These are phyloP conservation scores for Yarrowia sp. DNA, from an alignment of 805 yeast species.

Conservation along the genomic window DNA sequence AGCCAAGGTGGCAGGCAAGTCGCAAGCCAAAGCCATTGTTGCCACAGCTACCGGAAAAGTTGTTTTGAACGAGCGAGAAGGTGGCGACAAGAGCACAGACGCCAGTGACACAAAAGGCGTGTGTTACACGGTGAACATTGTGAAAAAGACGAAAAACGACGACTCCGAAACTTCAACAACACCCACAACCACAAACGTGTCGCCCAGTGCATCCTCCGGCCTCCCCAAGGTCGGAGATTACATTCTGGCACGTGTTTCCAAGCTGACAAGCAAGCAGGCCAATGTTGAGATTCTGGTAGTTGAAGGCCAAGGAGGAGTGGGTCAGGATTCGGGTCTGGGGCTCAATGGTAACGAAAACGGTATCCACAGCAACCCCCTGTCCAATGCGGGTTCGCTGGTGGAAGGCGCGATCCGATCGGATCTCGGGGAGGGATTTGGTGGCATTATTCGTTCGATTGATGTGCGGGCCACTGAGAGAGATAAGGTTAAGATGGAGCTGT, in stretches of 20 bases:
- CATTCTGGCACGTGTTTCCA: conserved; percentile 72
- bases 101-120: conserved; percentile 30
- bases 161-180: background rate
- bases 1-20: conserved; percentile 17
- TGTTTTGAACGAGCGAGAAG: conserved; percentile 30
- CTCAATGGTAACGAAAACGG: conserved; percentile 47
- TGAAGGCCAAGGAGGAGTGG: conserved; percentile 56
- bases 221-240: conserved; percentile 82
- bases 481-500: conserved; percentile 69
- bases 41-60: conserved; percentile 67
- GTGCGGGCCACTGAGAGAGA: conserved; percentile 90
- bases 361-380: conserved; percentile 35
- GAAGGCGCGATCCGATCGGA: conserved; percentile 43
- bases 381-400: conserved; percentile 29
- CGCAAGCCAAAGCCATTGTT: conserved; percentile 29
- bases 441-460: conserved; percentile 81
- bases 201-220: conserved; percentile 31
- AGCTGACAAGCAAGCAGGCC: conserved; percentile 67
- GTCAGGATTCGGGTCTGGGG: conserved; percentile 66
- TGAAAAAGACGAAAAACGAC: conserved; percentile 11
- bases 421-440: conserved; percentile 85
- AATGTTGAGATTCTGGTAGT: conserved; percentile 71
- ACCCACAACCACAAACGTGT: conserved; percentile 27
- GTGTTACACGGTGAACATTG: conserved; percentile 2
- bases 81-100: conserved; percentile 28